Evolutionary conservation across 202 grass and related monocot species (phyloP).

Genomic region (Dendrocalamus latiflorus): DNA sequence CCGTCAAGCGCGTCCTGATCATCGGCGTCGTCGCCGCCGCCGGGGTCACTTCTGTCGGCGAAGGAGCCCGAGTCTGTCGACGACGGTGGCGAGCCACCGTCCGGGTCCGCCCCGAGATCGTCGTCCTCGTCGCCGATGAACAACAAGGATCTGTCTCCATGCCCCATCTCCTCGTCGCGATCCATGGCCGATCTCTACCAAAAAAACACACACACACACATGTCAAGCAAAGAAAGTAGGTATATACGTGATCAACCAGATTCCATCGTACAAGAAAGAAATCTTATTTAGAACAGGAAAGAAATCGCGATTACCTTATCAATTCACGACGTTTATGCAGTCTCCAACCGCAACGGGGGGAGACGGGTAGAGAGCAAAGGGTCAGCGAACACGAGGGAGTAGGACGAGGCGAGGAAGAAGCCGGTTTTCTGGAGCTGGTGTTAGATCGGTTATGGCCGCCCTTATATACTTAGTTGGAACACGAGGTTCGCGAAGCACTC

Average conservation of each 20-base stretch:
- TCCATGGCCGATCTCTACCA: not conserved
- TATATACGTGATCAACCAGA: not conserved
- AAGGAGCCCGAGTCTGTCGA: conserved; percentile 19
- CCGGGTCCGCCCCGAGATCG: conserved; percentile 24
- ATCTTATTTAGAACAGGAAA: too few species aligned
- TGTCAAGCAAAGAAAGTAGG: not conserved
- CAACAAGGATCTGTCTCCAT: conserved; percentile 32
- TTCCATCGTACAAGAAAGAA: not conserved
- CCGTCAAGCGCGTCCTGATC: not conserved
- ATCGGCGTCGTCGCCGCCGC: not conserved
- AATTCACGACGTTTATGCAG: not conserved
- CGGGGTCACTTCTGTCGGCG: conserved; percentile 11
- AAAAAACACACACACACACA: not conserved
- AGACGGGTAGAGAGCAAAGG: not conserved
- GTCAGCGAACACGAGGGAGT: not conserved
- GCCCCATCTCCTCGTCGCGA: not conserved
- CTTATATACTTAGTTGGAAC: not conserved
- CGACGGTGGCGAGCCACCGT: conserved; percentile 22
- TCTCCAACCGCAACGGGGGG: not conserved
- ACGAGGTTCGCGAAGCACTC: not conserved
- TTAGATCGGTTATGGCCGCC: not conserved
- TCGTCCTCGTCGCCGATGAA: conserved; percentile 69
- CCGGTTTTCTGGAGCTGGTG: not conserved
- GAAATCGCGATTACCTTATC: not conserved
- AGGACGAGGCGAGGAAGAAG: not conserved